phyloP scores from a whole-genome alignment of 371 early-diverging fungal genomes.

The Mucor sp. region DNA sequence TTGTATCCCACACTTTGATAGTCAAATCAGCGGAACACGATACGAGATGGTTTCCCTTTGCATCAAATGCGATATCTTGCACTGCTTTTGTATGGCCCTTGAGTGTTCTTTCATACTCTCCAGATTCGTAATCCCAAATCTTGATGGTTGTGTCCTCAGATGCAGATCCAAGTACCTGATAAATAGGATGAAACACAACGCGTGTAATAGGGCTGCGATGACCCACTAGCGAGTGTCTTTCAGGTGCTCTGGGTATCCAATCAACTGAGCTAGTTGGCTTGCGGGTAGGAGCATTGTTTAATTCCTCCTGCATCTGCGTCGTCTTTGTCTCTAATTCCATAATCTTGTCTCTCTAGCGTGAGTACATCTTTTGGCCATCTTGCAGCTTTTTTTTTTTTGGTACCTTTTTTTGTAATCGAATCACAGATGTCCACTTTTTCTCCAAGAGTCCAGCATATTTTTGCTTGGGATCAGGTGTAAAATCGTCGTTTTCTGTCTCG shows the following conservation, averaged over 20 bases:
- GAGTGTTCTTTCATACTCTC: conserved; percentile 86
- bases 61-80: conserved; percentile 80
- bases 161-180: conserved; percentile 81
- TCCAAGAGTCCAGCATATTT: conserved; percentile 86
- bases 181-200: conserved; percentile 89
- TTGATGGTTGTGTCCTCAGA: conserved; percentile 91
- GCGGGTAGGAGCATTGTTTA: conserved; percentile 67
- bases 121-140: conserved; percentile 91
- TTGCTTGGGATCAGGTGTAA: conserved; percentile 73
- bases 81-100: conserved; percentile 95
- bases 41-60: conserved; percentile 77
- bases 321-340: conserved; percentile 88
- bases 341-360: conserved; percentile 53
- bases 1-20: conserved; percentile 89
- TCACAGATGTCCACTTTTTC: conserved; percentile 94
- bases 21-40: conserved; percentile 90
- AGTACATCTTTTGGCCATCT: neutral
- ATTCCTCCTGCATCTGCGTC: conserved; percentile 75
- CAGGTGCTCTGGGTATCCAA: conserved; percentile 86
- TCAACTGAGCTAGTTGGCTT: conserved; percentile 66
- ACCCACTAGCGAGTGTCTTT: conserved; percentile 68
- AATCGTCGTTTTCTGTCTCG: conserved; percentile 78
- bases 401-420: conserved; percentile 90
- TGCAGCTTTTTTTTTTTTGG: neutral
- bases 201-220: conserved; percentile 84